phyloP scores from a whole-genome alignment of 345 rosid genomes.

The Euphorbia pulcherrima region DNA sequence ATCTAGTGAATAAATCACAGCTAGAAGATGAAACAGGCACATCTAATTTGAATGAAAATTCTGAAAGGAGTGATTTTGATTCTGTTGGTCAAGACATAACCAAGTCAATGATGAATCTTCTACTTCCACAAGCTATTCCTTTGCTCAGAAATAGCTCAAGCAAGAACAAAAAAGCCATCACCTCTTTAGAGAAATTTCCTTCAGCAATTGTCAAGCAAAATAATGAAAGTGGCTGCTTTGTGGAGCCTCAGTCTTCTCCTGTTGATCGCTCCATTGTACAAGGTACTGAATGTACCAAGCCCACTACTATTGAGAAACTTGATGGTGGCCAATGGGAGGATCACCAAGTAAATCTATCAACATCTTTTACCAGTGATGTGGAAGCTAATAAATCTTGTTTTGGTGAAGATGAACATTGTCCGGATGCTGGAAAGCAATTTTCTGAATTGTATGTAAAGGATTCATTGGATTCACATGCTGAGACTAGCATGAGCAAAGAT shows the following conservation, averaged over 20 bases:
- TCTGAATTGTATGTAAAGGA: constrained; percentile 8
- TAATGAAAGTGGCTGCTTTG: constrained; percentile 23
- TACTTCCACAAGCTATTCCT: constrained; percentile 91
- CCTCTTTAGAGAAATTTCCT: constrained; percentile 23
- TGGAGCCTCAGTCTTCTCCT: constrained; percentile 31
- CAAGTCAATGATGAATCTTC: constrained; percentile 72
- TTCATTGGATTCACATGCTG: constrained; percentile 24
- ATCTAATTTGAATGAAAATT: constrained; percentile 37
- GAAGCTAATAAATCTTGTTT: constrained; percentile 30
- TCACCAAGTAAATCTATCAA: constrained; percentile 20
- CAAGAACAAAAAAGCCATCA: constrained; percentile 33
- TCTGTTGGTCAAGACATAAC: constrained; percentile 55
- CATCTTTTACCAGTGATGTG: constrained; percentile 18
- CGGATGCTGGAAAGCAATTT: constrained; percentile 15
- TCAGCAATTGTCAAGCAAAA: constrained; percentile 23
- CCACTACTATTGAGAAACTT: constrained; percentile 45
- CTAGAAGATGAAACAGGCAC: constrained; percentile 40
- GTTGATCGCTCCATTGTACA: constrained; percentile 12
- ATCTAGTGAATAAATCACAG: constrained; percentile 36
- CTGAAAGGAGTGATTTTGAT: constrained; percentile 45
- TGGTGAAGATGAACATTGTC: constrained; percentile 17
- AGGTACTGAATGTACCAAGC: constrained; percentile 29
- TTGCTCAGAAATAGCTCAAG: constrained; percentile 49
- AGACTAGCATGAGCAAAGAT: constrained; percentile 22
- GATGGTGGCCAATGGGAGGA: constrained; percentile 36